Base-by-base conservation (phyloP, 169 alveolate species). In the Eimeria acervulina region DNA sequence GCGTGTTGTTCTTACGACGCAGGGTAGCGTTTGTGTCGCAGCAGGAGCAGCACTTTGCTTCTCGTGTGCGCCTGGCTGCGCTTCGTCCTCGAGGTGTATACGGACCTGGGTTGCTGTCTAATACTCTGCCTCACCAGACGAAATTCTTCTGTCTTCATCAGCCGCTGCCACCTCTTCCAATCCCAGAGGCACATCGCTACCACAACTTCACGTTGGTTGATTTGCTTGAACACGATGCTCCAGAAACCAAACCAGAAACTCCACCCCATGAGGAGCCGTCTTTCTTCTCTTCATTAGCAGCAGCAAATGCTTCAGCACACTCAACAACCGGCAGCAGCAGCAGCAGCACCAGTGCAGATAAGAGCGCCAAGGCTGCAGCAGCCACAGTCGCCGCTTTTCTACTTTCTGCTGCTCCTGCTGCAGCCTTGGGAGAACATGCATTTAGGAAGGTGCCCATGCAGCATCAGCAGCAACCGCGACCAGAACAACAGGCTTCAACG, bases 361-460 rank as follows among this genome's bases (percentile, higher is more conserved):
- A 85, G 81, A 61, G 93, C 38, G 81, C 81, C 23, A 85, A 85
- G 80, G 33, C 93, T 59, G 61, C 93, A 59, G 93, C 93, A 38
- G 76, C 93, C 2, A 61, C 76, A 8, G 47, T 85, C 5, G 93
- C 93, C 21, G 76, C 93, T 21, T 85, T 85, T 52, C 81, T 85
- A 12, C 93, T 85, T 26, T 85, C 93, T 85, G 93, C 93, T 85
- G 93, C 93, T 19, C 93, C 80, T 28, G 61, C 93, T 6, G 93
- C 93, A 6, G 93, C 93, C 19, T 70, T 85, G 81, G 93, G 93
- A 42, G 81, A 52, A 13, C 80, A 85, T 42, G 93, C 93, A 10
- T 85, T 85, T 59, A 80, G 93, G 5, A 85, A 85, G 93, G 93
- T 85, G 93, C 93, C 76, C 13, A 55, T 85, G 80, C 91, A 83